Conservation (phyloP, 1,139 yeast species). For the Yamadazyma kanchanaburiensis region DNA sequence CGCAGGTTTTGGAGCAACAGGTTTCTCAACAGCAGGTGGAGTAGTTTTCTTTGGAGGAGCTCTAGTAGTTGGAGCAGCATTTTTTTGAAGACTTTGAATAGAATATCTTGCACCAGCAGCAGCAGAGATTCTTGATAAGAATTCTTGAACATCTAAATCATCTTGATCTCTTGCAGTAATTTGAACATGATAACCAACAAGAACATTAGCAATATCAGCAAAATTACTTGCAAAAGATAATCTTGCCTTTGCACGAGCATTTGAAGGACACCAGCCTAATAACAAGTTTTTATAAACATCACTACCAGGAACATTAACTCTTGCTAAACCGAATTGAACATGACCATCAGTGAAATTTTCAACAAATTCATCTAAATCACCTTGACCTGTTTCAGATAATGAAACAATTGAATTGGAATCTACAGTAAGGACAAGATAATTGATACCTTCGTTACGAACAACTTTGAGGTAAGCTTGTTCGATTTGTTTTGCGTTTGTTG, state of each 20-base stretch:
- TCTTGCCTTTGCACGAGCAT: constrained; percentile 72
- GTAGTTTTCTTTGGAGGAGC: constrained; percentile 5
- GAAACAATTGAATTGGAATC: constrained; percentile 53
- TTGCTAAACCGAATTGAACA: constrained; percentile 86
- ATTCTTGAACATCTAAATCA: constrained; percentile 78
- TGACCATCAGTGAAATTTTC: constrained; percentile 82
- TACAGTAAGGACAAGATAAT: constrained; percentile 66
- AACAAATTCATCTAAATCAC: constrained; percentile 73
- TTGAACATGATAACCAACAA: constrained; percentile 89
- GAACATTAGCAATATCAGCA: constrained; percentile 65
- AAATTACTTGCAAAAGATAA: constrained; percentile 74
- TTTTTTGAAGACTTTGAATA: constrained; percentile 36
- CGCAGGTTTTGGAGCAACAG: constrained; percentile 7
- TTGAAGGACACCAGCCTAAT: constrained; percentile 93
- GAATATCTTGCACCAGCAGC: constrained; percentile 97
- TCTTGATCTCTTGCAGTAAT: constrained; percentile 94
- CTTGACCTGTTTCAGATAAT: constrained; percentile 58
- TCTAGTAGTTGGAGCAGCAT: constrained; percentile 16
- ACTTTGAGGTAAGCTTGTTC: constrained; percentile 62
- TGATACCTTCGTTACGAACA: constrained; percentile 50
- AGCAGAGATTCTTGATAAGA: constrained; percentile 72
- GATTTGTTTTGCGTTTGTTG: constrained; percentile 57
- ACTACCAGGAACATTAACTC: constrained; percentile 86
- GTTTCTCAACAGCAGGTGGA: constrained; percentile 3
- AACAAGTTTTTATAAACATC: constrained; percentile 81